phyloP scores from a whole-genome alignment of 768 basidiomycete genomes.

The Tylopilus rubrobrunneus region DNA sequence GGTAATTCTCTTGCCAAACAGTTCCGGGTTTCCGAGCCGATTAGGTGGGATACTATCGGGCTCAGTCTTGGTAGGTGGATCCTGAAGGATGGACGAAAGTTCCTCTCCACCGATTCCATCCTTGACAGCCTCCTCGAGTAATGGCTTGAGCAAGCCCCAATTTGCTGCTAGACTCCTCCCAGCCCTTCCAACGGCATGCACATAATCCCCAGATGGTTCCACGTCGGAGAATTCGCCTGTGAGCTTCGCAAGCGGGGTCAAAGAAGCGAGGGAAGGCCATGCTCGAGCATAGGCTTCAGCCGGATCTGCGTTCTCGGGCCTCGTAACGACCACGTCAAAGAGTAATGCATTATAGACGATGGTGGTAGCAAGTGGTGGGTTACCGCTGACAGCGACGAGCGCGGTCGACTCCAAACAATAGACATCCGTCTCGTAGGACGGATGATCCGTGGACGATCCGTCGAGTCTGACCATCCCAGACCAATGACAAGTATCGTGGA shows the following conservation, averaged over 20 bases:
- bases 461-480: conserved; percentile 11
- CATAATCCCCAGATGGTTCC: background rate
- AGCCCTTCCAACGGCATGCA: background rate
- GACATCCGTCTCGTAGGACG: conserved; percentile 6
- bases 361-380: background rate
- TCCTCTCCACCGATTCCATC: background rate
- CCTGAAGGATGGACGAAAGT: background rate
- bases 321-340: conserved; percentile 1
- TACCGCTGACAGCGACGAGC: background rate
- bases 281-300: background rate
- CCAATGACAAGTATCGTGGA: background rate
- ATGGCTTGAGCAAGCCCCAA: background rate
- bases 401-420: background rate
- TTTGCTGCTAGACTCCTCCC: conserved; percentile 1
- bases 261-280: background rate
- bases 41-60: background rate
- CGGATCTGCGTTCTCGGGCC: background rate
- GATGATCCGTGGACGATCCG: conserved; percentile 5
- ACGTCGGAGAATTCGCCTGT: conserved; percentile 1
- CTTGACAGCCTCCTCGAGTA: background rate
- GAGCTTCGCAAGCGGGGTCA: background rate
- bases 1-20: background rate
- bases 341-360: background rate
- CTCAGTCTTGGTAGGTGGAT: background rate
- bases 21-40: background rate